Conservation (phyloP, 1,139 yeast species). For the Saccharomycopsis hybrid region DNA sequence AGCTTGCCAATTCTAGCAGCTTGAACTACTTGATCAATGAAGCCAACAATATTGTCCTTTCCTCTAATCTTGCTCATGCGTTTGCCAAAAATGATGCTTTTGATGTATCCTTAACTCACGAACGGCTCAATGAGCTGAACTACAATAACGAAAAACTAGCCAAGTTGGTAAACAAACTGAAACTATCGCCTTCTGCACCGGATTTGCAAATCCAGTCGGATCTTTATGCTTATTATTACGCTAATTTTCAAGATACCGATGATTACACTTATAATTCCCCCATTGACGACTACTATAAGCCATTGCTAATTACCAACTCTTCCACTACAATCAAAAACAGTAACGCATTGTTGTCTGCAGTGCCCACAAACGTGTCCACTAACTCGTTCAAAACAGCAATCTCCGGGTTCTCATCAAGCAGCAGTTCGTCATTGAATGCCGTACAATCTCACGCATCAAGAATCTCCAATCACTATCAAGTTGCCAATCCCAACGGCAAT, state of each 20-base stretch:
- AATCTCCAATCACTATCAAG: too few species aligned
- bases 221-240: conserved; percentile 5
- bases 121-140: conserved; percentile 23
- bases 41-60: neutral
- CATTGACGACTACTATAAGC: conserved; percentile 11
- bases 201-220: neutral
- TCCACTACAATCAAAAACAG: conserved; percentile 8
- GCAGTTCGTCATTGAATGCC: conserved; percentile 3
- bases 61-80: neutral
- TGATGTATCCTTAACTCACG: conserved; percentile 31
- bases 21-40: conserved; percentile 20
- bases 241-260: neutral
- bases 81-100: conserved; percentile 23
- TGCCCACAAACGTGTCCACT: neutral
- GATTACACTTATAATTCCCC: neutral
- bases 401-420: neutral
- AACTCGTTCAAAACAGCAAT: neutral
- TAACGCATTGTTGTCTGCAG: neutral
- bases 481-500: too few species aligned
- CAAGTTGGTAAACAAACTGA: neutral
- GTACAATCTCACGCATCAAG: neutral
- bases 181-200: neutral
- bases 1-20: conserved; percentile 31
- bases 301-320: conserved; percentile 8
- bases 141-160: conserved; percentile 6